These are phyloP conservation scores for Rhizopogon sp. DNA, from an alignment of 768 basidiomycete species.

Conservation along the genomic window DNA sequence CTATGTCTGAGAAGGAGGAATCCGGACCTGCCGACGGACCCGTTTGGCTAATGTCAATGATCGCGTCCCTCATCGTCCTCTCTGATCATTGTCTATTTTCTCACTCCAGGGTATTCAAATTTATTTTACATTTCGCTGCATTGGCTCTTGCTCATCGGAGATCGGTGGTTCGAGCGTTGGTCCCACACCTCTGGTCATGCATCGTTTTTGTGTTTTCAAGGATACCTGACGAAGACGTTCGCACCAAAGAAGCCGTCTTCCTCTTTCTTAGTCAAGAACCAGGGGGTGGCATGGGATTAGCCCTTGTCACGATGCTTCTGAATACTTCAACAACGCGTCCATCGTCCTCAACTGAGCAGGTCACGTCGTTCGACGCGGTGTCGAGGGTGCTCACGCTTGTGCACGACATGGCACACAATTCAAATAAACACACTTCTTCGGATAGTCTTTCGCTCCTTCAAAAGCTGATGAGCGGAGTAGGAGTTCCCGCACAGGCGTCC, in stretches of 20 bases:
- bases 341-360: background rate
- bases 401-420: constrained; percentile 30
- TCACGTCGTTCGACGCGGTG: constrained; percentile 19
- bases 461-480: constrained; percentile 28
- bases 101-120: constrained; percentile 31
- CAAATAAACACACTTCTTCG: constrained; percentile 18
- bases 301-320: constrained; percentile 39
- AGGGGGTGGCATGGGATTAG: constrained; percentile 36
- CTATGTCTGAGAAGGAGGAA: constrained; percentile 20
- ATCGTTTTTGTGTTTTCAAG: constrained; percentile 53
- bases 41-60: constrained; percentile 38
- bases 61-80: constrained; percentile 45
- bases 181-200: constrained; percentile 46
- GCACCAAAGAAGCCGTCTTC: constrained; percentile 32
- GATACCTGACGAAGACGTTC: constrained; percentile 26
- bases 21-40: constrained; percentile 23
- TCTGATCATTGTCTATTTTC: constrained; percentile 39
- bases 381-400: constrained; percentile 33
- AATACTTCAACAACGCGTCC: constrained; percentile 2
- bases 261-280: constrained; percentile 43
- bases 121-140: constrained; percentile 32
- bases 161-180: constrained; percentile 31
- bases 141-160: constrained; percentile 29
- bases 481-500: background rate
- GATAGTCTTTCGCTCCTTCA: constrained; percentile 33